Percentiles rank a stretch among this genome's conserved stretches.
Conservation (phyloP, 2,329 filamentous ascomycete species). For the Diaporthe batatas region DNA sequence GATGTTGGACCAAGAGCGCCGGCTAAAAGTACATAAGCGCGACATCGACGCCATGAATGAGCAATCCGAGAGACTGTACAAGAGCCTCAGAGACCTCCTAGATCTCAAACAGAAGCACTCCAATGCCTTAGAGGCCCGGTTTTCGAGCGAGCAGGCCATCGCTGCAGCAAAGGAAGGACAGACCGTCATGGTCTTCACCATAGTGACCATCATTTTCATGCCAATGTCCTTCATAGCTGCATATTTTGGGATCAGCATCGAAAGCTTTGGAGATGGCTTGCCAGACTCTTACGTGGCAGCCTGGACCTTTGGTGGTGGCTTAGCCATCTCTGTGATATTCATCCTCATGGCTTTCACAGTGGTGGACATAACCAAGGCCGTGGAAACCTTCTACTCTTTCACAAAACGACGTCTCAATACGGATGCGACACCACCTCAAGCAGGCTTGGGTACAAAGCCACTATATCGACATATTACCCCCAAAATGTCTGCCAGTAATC, state of each 20-base stretch:
- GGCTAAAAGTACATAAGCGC: constrained; percentile 68
- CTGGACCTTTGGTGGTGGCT: constrained; percentile 54
- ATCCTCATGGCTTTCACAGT: constrained; percentile 56
- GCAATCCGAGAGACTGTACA: constrained; percentile 71
- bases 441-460: neutral
- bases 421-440: neutral
- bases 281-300: constrained; percentile 46
- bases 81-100: constrained; percentile 71
- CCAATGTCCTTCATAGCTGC: constrained; percentile 59
- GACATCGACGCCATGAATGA: constrained; percentile 75
- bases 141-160: constrained; percentile 71
- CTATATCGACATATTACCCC: constrained; percentile 23
- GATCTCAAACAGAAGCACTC: constrained; percentile 79
- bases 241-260: constrained; percentile 59
- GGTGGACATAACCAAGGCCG: constrained; percentile 50
- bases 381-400: constrained; percentile 38
- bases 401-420: constrained; percentile 23
- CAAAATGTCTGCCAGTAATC: constrained; percentile 25
- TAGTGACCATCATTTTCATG: constrained; percentile 60
- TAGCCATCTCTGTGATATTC: constrained; percentile 55
- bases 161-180: constrained; percentile 66
- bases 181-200: constrained; percentile 60
- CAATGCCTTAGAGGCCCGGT: constrained; percentile 75
- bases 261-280: constrained; percentile 58
- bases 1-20: constrained; percentile 68